These are phyloP conservation scores for Colletotrichum liaoningense DNA, from an alignment of 2,329 filamentous ascomycete species.

Conservation along the genomic window DNA sequence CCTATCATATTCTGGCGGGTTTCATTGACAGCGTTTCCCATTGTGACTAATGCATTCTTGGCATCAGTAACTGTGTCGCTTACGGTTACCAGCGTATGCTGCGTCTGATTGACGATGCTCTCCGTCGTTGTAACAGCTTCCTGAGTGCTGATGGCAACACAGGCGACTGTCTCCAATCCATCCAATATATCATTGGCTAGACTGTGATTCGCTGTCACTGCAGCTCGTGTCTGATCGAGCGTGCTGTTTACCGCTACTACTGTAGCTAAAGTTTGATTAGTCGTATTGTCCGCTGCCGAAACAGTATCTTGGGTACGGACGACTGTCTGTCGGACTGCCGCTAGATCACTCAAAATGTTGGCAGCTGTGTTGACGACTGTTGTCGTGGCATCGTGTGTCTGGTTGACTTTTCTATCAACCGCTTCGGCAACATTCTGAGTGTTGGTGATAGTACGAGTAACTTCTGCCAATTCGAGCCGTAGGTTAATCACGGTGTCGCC, in stretches of 20 bases:
- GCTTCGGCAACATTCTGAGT: no score
- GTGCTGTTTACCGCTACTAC: background rate
- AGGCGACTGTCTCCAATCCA: no score
- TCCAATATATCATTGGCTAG: background rate
- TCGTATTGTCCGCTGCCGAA: background rate
- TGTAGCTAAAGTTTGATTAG: background rate
- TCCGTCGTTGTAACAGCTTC: background rate
- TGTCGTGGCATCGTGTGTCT: no score
- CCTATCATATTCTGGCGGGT: background rate
- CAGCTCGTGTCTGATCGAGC: background rate
- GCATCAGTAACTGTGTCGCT: no score
- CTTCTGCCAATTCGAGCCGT: background rate
- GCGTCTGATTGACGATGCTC: no score
- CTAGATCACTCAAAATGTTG: background rate
- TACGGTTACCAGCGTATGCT: no score
- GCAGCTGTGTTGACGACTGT: no score
- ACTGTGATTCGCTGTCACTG: background rate
- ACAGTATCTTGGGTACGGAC: background rate
- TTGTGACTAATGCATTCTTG: no score
- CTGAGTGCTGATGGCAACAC: background rate
- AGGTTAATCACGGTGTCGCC: background rate
- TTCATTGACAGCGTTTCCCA: no score
- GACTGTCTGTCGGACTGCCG: background rate
- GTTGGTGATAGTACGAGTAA: no score
- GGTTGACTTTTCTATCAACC: no score